Evolutionary conservation across 352 stramenopile species (phyloP), one percentile per base, ranked within the genome.

Genomic region (Thraustochytrium sp.): DNA sequence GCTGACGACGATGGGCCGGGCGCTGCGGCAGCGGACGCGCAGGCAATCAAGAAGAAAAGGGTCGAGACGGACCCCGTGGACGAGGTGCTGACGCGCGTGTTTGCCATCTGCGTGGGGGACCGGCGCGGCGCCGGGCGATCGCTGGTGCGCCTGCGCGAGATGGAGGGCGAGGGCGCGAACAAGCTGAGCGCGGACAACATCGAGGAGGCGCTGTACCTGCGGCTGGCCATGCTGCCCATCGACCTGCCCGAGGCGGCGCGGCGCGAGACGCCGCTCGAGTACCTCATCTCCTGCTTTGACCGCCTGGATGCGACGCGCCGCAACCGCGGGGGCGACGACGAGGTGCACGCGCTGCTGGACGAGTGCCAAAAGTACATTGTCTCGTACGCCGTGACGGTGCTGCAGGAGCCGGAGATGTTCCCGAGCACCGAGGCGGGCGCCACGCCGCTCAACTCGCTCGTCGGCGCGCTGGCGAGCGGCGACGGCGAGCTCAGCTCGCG

Each of bases 331-430:
- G 53, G 56, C n/a, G 93, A 92, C 65, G 87, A 89, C 54, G 90
- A 90, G 88, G 2, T 83, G 85, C 37, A 76, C 89, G 80, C 86
- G 93, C 16, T 89, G 86, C 3, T 88, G 86, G 51, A 29, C 16
- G 87, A 87, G 31, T 73, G 86, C 44, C 89, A 94, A 36, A 77
- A 87, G 53, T 95, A 94, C 83, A 76, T 95, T 68, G 86, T 94
- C 63, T 94, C 93, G 82, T 95, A 95, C 85, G 93, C 89, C 68
- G 90, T 91, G 2, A 95, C 91, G 9, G 87, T 90, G 21, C 86
- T 95, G 2, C 92, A 90, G 0, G 91, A 95, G 75, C 91, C 91
- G 0, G 91, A 95, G 26, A 93, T 95, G 80, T 94, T 95, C 65
- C 91, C 91, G 8, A 80, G 13, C 92, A 92, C 73, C 87, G 91